Conservation (phyloP, 2,329 filamentous ascomycete genomes). For the Elsinoe batatas region DNA sequence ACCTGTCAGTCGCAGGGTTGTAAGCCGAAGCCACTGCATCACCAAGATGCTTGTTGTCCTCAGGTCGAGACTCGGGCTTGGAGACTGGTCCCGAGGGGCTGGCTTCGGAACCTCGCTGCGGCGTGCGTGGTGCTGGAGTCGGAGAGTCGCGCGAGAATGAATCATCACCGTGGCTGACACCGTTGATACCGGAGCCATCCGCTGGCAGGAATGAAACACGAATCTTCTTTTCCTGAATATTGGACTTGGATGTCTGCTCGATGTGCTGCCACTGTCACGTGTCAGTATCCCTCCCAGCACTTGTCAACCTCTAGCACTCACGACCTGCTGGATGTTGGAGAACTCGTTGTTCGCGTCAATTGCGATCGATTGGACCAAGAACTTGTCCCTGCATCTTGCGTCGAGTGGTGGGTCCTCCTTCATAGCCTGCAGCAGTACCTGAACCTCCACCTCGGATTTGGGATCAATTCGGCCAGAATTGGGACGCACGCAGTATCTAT, state of each 20-base stretch:
- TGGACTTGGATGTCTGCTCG: conserved; percentile 62
- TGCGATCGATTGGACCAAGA: conserved; percentile 84
- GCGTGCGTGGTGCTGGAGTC: conserved; percentile 41
- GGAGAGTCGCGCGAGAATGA: conserved; percentile 45
- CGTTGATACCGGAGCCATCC: conserved; percentile 35
- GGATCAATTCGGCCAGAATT: conserved; percentile 95
- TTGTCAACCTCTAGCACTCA: conserved; percentile 36
- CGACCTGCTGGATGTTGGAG: conserved; percentile 68
- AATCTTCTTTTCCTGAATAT: conserved; percentile 90
- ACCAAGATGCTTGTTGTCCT: conserved; percentile 31
- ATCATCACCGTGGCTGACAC: conserved; percentile 24
- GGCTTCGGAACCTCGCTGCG: conserved; percentile 29
- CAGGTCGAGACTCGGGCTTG: conserved; percentile 29
- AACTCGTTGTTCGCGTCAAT: conserved; percentile 69
- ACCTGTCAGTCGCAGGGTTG: conserved; percentile 30
- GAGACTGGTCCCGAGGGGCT: conserved; percentile 28
- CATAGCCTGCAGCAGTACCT: conserved; percentile 95
- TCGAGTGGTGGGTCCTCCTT: conserved; percentile 82
- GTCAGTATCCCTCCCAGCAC: conserved; percentile 10
- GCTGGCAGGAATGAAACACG: conserved; percentile 74
- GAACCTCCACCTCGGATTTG: conserved; percentile 80
- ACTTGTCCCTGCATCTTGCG: conserved; percentile 92
- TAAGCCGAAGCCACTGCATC: conserved; percentile 32
- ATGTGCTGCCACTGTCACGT: conserved; percentile 59
- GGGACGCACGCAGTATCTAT: conserved; percentile 90